A percentile compares a stretch with the other conserved stretches of the same genome.
Conservation (phyloP, 306 rosid genomes). For the Vigna unguiculata region DNA sequence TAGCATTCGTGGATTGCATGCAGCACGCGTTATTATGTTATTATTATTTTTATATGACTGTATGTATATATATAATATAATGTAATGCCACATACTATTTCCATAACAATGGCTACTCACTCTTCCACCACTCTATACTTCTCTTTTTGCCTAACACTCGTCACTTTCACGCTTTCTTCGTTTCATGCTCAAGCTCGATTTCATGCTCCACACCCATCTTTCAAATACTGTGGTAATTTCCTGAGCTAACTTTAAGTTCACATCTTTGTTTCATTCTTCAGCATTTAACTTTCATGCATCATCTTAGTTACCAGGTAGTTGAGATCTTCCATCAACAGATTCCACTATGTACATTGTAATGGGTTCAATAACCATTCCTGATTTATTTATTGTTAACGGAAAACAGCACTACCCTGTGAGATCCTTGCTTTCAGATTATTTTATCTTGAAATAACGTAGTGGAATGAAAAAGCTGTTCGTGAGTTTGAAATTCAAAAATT, state of each 20-base stretch:
- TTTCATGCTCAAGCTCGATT: constrained; percentile 48
- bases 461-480: constrained; percentile 9
- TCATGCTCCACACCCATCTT: constrained; percentile 18
- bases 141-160: constrained; percentile 45
- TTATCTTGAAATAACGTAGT: not conserved
- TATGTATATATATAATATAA: not conserved
- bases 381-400: too few species aligned
- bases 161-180: constrained; percentile 42
- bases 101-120: constrained; percentile 48
- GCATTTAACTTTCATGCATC: not conserved
- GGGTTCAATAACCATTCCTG: not conserved
- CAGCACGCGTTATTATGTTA: not conserved
- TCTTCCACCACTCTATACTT: constrained; percentile 39
- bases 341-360: not conserved
- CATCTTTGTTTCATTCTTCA: constrained; percentile 10
- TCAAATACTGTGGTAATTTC: constrained; percentile 70
- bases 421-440: not conserved
- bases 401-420: too few species aligned
- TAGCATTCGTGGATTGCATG: not conserved
- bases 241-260: not conserved
- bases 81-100: not conserved
- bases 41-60: not conserved
- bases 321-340: not conserved
- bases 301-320: not conserved
- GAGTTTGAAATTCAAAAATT: not conserved